phyloP scores from a whole-genome alignment of 805 yeast genomes.

The Suhomyces sp. region DNA sequence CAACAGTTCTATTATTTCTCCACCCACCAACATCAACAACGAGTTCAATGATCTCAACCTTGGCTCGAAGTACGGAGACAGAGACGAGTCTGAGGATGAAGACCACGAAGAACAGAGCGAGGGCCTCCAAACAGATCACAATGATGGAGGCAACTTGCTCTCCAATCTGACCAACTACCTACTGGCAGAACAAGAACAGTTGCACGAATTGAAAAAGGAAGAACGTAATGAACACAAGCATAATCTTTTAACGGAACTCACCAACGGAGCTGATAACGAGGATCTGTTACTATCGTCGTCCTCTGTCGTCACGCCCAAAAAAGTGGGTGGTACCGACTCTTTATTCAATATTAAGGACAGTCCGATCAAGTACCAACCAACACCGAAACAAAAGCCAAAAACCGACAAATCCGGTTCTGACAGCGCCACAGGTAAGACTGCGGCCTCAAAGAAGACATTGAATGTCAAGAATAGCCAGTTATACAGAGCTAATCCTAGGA shows the following conservation, averaged over 20 bases:
- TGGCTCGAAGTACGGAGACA: conserved; percentile 12
- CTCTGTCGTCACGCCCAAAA: conserved; percentile 13
- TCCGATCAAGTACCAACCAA: conserved; percentile 20
- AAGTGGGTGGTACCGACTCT: conserved; percentile 20
- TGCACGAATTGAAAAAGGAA: conserved; percentile 34
- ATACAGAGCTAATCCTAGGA: conserved; percentile 29
- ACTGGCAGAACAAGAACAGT: conserved; percentile 21
- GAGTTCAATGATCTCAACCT: conserved; percentile 9
- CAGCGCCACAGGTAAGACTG: neutral
- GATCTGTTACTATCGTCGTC: conserved; percentile 5
- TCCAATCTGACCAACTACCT: conserved; percentile 1
- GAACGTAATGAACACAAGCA: conserved; percentile 30
- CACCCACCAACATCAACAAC: conserved; percentile 4
- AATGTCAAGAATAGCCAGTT: conserved; percentile 29
- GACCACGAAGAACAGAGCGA: conserved; percentile 3
- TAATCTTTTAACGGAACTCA: conserved; percentile 43
- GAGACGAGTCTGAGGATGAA: conserved; percentile 16
- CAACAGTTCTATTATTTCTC: conserved; percentile 2
- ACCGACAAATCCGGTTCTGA: too few species aligned
- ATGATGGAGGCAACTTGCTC: neutral
- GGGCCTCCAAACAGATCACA: neutral
- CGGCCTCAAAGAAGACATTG: conserved; percentile 1
- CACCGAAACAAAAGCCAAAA: conserved; percentile 1
- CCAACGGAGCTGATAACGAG: conserved; percentile 29
- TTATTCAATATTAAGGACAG: conserved; percentile 37